Evolutionary conservation across 2,329 filamentous ascomycete genomes (phyloP).

Genomic region (Colletotrichum musicola): DNA sequence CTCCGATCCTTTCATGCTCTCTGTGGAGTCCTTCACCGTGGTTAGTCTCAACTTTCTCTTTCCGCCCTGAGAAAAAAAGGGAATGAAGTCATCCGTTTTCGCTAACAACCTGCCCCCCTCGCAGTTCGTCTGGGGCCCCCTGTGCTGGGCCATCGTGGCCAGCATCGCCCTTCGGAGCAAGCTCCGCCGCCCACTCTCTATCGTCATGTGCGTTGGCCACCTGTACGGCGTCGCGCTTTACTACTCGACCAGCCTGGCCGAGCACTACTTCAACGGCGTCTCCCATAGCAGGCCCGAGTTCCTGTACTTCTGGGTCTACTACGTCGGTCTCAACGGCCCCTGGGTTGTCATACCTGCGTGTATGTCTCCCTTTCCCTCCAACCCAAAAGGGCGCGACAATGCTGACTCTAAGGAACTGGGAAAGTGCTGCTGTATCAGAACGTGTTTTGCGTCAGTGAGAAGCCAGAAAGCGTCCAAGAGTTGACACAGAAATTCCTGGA

Average conservation of each 20-base stretch:
- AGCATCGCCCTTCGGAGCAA: slow-evolving; percentile 59
- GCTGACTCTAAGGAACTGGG: background rate
- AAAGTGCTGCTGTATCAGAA: slow-evolving; percentile 25
- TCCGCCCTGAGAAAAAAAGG: background rate
- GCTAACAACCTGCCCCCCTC: background rate
- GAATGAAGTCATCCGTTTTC: no score
- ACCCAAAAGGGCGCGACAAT: background rate
- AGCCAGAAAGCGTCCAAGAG: background rate
- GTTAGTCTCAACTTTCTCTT: slow-evolving; percentile 59
- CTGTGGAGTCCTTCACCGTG: slow-evolving; percentile 85
- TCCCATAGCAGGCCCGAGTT: slow-evolving; percentile 70
- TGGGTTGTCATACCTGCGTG: slow-evolving; percentile 70
- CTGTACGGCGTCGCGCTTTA: slow-evolving; percentile 74
- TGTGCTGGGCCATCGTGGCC: slow-evolving; percentile 63
- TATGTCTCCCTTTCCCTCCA: slow-evolving; percentile 50
- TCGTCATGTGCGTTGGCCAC: slow-evolving; percentile 65
- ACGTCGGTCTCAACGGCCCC: slow-evolving; percentile 70
- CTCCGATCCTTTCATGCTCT: slow-evolving; percentile 85
- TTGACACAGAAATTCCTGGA: no score
- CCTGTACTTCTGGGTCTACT: slow-evolving; percentile 75
- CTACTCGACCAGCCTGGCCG: slow-evolving; percentile 68
- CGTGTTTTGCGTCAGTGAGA: slow-evolving; percentile 4
- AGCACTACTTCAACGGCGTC: slow-evolving; percentile 58
- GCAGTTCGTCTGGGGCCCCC: slow-evolving; percentile 69
- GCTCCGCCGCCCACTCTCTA: slow-evolving; percentile 64